Conservation (phyloP, 495 filamentous ascomycete genomes). For the Neurospora terricola region DNA sequence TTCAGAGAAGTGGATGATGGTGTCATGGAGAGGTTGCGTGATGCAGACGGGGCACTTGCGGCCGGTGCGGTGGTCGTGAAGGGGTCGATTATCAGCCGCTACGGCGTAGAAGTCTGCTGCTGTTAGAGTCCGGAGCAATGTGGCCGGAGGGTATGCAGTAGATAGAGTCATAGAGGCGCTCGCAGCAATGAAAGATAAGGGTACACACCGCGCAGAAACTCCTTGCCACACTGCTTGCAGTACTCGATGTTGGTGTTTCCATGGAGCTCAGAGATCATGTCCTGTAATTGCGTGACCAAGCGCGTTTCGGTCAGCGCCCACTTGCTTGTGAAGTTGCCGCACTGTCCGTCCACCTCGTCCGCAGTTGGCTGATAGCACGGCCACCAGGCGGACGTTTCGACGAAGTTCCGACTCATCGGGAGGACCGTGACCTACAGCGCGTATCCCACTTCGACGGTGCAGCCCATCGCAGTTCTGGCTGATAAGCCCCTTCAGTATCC, state of each 20-base stretch:
- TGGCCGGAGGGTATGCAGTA: not conserved
- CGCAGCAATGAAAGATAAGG: not conserved
- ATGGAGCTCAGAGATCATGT: conserved; percentile 33
- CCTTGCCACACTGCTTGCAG: conserved; percentile 34
- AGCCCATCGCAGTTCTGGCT: conserved; percentile 40
- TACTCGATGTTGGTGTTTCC: conserved; percentile 38
- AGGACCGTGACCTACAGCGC: conserved; percentile 20
- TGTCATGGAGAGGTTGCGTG: conserved; percentile 26
- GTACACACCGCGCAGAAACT: conserved; percentile 33
- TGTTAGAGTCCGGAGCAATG: not conserved
- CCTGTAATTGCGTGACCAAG: conserved; percentile 4
- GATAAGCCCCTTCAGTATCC: conserved; percentile 32
- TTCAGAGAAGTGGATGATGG: conserved; percentile 37
- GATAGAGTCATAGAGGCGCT: not conserved
- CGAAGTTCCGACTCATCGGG: not conserved
- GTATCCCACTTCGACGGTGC: conserved; percentile 34
- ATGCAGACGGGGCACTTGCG: conserved; percentile 29
- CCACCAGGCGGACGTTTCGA: not conserved
- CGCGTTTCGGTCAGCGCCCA: not conserved
- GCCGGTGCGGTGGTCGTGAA: conserved; percentile 35
- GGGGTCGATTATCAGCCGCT: conserved; percentile 29
- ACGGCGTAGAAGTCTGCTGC: conserved; percentile 34
- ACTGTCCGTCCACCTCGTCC: not conserved
- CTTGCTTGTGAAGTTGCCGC: not conserved
- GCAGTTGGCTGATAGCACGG: not conserved